Percentiles rank a stretch among this genome's conserved stretches.
Conservation (phyloP, 495 filamentous ascomycete species). For the Margaritispora aquatica region DNA sequence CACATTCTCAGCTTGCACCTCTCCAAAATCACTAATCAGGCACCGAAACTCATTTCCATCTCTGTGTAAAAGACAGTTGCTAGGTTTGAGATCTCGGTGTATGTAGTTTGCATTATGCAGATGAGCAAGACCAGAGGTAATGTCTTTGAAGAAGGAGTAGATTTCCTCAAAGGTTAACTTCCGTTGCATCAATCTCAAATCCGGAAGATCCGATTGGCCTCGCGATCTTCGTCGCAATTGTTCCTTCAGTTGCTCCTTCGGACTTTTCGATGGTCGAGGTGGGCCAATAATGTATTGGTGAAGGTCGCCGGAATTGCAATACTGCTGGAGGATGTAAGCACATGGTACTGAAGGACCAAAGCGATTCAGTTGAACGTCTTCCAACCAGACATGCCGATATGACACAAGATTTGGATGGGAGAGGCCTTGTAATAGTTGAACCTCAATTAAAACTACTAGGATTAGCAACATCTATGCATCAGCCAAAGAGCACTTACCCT, state of each 20-base stretch:
- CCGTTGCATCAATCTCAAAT: slow-evolving; percentile 43
- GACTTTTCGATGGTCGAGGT: slow-evolving; percentile 42
- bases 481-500: slow-evolving; percentile 36
- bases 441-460: slow-evolving; percentile 67
- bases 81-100: slow-evolving; percentile 91
- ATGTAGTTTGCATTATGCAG: slow-evolving; percentile 93
- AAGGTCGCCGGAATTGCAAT: slow-evolving; percentile 92
- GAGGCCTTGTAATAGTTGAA: slow-evolving; percentile 83
- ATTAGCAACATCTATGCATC: not conserved
- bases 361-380: slow-evolving; percentile 72
- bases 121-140: slow-evolving; percentile 84
- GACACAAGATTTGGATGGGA: slow-evolving; percentile 95
- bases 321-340: slow-evolving; percentile 95
- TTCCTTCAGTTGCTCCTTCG: slow-evolving; percentile 80
- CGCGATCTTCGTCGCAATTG: slow-evolving; percentile 60
- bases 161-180: slow-evolving; percentile 83
- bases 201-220: slow-evolving; percentile 45
- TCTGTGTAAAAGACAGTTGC: slow-evolving; percentile 77
- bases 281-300: slow-evolving; percentile 75
- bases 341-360: slow-evolving; percentile 93
- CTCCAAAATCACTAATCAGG: slow-evolving; percentile 94
- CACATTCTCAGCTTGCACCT: slow-evolving; percentile 77
- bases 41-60: slow-evolving; percentile 65
- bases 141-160: slow-evolving; percentile 93
- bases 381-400: slow-evolving; percentile 95